These are phyloP conservation scores for Petasospora fabianii DNA, from an alignment of 1,139 yeast genomes.

Conservation along the genomic window DNA sequence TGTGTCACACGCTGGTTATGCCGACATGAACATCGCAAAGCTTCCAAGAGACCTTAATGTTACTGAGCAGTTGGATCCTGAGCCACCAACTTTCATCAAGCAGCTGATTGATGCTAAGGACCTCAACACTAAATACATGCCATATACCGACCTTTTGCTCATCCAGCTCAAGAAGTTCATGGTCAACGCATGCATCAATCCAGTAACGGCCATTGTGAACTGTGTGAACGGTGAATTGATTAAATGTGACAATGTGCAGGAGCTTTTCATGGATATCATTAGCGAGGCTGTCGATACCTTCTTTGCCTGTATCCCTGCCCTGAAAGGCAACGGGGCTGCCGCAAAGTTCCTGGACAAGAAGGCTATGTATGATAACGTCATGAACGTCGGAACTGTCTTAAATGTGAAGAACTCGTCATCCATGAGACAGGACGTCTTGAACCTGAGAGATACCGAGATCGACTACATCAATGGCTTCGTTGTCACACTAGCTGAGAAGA, in stretches of 20 bases:
- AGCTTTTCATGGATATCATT: conserved; percentile 45
- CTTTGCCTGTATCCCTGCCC: conserved; percentile 28
- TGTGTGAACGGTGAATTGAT: conserved; percentile 72
- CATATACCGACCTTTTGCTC: conserved; percentile 52
- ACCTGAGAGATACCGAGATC: conserved; percentile 65
- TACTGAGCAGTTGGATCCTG: conserved; percentile 19
- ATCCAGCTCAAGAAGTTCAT: conserved; percentile 74
- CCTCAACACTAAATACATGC: conserved; percentile 43
- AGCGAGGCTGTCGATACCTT: conserved; percentile 41
- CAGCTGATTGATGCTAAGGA: conserved; percentile 27
- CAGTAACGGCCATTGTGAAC: conserved; percentile 72
- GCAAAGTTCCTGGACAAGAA: conserved; percentile 37
- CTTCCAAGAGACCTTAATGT: conserved; percentile 32
- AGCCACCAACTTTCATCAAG: conserved; percentile 28
- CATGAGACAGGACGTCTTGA: conserved; percentile 78
- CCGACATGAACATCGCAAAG: conserved; percentile 51
- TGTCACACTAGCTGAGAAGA: conserved; percentile 40
- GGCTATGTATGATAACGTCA: conserved; percentile 41
- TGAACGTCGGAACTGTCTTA: conserved; percentile 43
- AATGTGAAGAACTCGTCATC: conserved; percentile 66
- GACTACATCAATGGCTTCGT: conserved; percentile 78
- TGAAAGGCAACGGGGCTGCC: conserved; percentile 23
- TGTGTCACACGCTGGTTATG: conserved; percentile 66
- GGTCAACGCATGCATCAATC: conserved; percentile 79
- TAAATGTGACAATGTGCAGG: conserved; percentile 33